Conservation (phyloP, 495 filamentous ascomycete genomes). For the Penicillium coprophilum region DNA sequence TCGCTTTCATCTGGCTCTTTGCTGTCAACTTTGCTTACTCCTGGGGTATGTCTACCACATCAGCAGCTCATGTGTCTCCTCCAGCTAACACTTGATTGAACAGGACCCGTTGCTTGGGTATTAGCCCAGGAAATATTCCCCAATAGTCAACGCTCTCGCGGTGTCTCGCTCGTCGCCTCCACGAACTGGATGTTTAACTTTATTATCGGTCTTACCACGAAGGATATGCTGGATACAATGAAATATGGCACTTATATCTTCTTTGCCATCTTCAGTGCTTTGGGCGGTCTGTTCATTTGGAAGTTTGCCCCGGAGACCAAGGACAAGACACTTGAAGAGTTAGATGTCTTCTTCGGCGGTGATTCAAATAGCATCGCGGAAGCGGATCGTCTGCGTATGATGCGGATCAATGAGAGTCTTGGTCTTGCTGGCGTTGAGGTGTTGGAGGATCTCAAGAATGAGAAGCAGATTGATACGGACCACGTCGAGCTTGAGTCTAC, state of each 20-base stretch:
- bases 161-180: conserved; percentile 39
- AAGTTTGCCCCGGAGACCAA: conserved; percentile 57
- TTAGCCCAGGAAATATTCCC: conserved; percentile 47
- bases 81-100: not conserved
- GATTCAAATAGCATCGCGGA: conserved; percentile 30
- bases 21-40: conserved; percentile 45
- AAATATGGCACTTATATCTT: conserved; percentile 47
- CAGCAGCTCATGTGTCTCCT: not conserved
- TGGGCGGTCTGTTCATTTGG: conserved; percentile 50
- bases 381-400: conserved; percentile 30
- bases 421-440: conserved; percentile 29
- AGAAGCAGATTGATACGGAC: conserved; percentile 16
- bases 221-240: conserved; percentile 40
- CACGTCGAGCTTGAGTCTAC: conserved; percentile 12
- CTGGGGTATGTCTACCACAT: conserved; percentile 27
- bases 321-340: conserved; percentile 56
- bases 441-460: conserved; percentile 30
- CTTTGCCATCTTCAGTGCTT: conserved; percentile 47
- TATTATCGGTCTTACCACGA: conserved; percentile 43
- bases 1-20: conserved; percentile 46
- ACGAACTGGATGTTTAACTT: conserved; percentile 51
- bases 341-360: conserved; percentile 50
- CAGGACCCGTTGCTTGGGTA: conserved; percentile 39
- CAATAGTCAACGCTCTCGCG: conserved; percentile 38
- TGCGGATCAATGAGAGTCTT: conserved; percentile 31